Percentiles rank a stretch among this genome's conserved stretches.
Evolutionary conservation across 345 rosid species (phyloP).

Genomic region (Ceriops tagal): DNA sequence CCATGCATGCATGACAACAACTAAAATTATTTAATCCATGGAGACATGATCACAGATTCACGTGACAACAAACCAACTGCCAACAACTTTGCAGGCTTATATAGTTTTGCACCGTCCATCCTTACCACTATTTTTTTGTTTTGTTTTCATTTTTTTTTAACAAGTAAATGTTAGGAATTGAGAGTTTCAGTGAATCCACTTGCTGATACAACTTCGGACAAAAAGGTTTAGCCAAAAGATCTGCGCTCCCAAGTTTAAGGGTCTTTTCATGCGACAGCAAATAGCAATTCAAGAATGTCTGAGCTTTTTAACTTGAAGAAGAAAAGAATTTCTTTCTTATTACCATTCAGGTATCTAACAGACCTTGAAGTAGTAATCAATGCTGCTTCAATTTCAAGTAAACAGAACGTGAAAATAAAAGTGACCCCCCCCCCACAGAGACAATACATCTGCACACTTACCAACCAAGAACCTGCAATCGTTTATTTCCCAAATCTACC

Average conservation of each 20-base stretch:
- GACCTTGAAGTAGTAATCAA: conserved; percentile 24
- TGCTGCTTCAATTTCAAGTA: conserved; percentile 40
- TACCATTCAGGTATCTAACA: conserved; percentile 25
- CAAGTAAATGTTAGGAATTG: too few species aligned
- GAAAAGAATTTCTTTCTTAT: conserved; percentile 19
- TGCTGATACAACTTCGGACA: too few species aligned
- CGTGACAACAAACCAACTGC: conserved; percentile 8
- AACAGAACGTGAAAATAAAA: conserved; percentile 33
- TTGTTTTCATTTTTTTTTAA: too few species aligned
- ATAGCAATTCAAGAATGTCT: conserved; percentile 16
- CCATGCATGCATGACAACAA: too few species aligned
- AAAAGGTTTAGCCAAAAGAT: not conserved
- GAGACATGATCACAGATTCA: conserved; percentile 16
- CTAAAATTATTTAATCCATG: not conserved
- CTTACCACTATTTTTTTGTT: not conserved
- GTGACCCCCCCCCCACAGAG: conserved; percentile 16
- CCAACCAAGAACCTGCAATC: conserved; percentile 36
- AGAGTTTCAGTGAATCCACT: too few species aligned
- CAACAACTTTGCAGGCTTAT: not conserved
- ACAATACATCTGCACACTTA: conserved; percentile 32
- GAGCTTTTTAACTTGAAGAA: not conserved
- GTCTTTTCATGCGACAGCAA: not conserved
- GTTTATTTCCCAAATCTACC: conserved; percentile 43
- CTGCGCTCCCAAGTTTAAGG: too few species aligned
- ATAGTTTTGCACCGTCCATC: not conserved